Base-by-base conservation (phyloP, 2,329 filamentous ascomycete species). In the Cordyceps cicadae region DNA sequence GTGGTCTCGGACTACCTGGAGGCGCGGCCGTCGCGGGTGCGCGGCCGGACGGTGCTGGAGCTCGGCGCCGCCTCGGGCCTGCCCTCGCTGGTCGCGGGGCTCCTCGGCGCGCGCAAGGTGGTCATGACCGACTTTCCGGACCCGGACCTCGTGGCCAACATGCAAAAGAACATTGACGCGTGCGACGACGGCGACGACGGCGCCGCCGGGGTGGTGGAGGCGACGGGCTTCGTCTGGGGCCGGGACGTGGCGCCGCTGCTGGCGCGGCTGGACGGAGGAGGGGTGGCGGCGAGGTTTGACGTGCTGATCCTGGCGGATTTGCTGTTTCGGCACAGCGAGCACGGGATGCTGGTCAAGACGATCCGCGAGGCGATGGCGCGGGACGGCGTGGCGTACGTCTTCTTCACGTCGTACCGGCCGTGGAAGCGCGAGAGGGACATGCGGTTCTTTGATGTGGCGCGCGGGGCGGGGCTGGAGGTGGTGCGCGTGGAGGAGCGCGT, bases 91-190 rank as follows among this genome's bases (percentile, higher is more conserved):
- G 85, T 94, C 39, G 87, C 87, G 66, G 88, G 88, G 0, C 77
- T 89, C 39, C 80, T 88, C 45, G 90, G 89, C 15, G 92, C 92
- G 3, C 73, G 73, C 54, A 82, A 77, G 57, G 84, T 89, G 2
- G 88, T 97, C 11, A 86, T 93, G 66, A 96, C 92, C 8, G 92
- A 97, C 72, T 97, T 91, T 71, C 90, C 91, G 0, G 92, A 97
- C 72, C 79, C 81, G 46, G 90, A 95, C 24, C 79, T 97, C n/a
- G 80, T 97, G 26, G 79, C 82, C 21, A 95, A 90, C 68, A 85
- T 97, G 73, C 81, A 82, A 66, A 82, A 84, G 72, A 97, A 97
- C 71, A 86, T 95, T 62, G 71, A 81, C 65, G 75, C 83, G 71
- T 81, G 81, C 71, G n/a, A n/a, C n/a, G 71, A 76, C 64, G 69